Conservation (phyloP, 1,284 basidiomycete genomes). For the Cerrena zonata region DNA sequence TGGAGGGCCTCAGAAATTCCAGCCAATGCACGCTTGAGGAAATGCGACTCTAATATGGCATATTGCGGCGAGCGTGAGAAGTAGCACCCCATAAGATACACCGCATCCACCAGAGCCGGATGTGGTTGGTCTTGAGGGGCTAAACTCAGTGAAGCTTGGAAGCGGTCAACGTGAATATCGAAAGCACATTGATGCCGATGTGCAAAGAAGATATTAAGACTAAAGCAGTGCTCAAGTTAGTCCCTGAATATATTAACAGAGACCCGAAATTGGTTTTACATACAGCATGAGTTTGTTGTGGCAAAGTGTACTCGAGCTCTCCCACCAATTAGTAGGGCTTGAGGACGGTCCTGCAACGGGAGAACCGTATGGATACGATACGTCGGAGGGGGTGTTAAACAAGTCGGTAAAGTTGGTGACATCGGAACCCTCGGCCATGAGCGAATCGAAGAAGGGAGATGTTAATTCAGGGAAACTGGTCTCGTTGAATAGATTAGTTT, state of each 20-base stretch:
- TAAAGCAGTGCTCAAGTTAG: conserved; percentile 20
- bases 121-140: conserved; percentile 38
- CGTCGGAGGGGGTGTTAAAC: neutral
- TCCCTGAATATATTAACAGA: conserved; percentile 9
- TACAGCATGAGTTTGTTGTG: conserved; percentile 37
- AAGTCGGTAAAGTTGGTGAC: neutral
- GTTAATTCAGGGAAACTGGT: neutral
- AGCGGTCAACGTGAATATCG: conserved; percentile 44
- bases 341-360: neutral
- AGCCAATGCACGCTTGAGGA: conserved; percentile 44
- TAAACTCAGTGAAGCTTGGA: conserved; percentile 27
- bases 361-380: neutral
- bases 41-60: conserved; percentile 39
- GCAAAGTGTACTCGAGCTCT: conserved; percentile 24
- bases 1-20: conserved; percentile 46
- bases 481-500: conserved; percentile 1
- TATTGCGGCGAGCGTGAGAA: conserved; percentile 41
- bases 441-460: conserved; percentile 6
- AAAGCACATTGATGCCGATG: conserved; percentile 58
- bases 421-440: neutral
- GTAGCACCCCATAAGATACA: conserved; percentile 54
- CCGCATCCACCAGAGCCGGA: conserved; percentile 53
- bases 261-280: too few relatives aligned
- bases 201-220: conserved; percentile 49
- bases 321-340: conserved; percentile 18